phyloP scores from a whole-genome alignment of 2,329 filamentous ascomycete species.

The Apiospora hydei region DNA sequence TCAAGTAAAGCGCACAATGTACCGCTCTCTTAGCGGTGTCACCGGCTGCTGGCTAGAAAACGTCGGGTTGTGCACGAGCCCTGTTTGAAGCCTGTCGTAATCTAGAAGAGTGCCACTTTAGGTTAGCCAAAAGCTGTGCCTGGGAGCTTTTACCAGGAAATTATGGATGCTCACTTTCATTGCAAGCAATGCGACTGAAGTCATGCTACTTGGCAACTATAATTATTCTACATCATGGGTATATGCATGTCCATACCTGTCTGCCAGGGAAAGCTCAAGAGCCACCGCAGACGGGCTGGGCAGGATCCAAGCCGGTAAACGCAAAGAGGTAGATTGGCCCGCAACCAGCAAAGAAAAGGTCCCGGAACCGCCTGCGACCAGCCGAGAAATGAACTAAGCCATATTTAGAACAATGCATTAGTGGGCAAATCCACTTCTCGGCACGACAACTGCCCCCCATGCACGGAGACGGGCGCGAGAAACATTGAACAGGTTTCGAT shows the following conservation, averaged over 20 bases:
- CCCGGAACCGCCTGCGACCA: constrained; percentile 1
- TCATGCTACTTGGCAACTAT: neutral
- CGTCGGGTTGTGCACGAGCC: neutral
- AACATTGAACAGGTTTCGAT: constrained; percentile 25
- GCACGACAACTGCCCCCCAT: constrained; percentile 27
- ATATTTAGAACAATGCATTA: constrained; percentile 28
- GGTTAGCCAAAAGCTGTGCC: neutral
- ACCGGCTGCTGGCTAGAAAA: constrained; percentile 4
- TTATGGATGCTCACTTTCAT: too few relatives aligned
- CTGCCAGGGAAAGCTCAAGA: neutral
- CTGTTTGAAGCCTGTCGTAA: neutral
- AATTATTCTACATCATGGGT: too few relatives aligned
- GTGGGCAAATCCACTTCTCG: constrained; percentile 29
- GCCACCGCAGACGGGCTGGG: neutral
- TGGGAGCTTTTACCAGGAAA: neutral
- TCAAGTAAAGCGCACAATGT: neutral
- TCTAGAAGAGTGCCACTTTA: neutral
- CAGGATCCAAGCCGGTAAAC: neutral
- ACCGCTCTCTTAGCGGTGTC: neutral
- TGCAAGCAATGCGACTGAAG: neutral
- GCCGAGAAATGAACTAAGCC: constrained; percentile 17
- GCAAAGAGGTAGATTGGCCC: too few relatives aligned
- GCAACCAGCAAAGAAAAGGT: too few relatives aligned
- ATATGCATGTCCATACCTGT: neutral
- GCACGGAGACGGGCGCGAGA: constrained; percentile 14